Evolutionary conservation across 2,329 filamentous ascomycete species (phyloP), one percentile per base, ranked within the genome.

Genomic region (Aspergillus transmontanensis): DNA sequence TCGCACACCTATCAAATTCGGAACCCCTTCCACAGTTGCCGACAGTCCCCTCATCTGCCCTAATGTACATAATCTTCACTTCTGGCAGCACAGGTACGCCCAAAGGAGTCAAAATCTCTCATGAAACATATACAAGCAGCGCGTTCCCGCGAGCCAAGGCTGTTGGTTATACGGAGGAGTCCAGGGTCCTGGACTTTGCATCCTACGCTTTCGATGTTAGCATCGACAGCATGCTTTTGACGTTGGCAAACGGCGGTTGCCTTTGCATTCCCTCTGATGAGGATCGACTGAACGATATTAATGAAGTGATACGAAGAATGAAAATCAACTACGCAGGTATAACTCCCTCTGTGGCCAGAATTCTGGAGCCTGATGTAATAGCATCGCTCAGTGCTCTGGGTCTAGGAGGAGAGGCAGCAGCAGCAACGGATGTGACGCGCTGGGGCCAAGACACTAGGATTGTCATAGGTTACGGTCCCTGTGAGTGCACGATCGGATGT

Each of bases 61-160:
- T 87, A 3, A 75, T 89, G 3, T 90, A 88, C 70, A 81, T 88
- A 3, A 83, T 90, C 16, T 87, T 90, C 67, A 85, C 84, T 1
- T 84, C 84, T 11, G 84, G 85, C 0, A 85, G 84, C 10, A 84
- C 85, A 0, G 83, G 82, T 28, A 76, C 73, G 1, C 76, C 76
- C 1, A 86, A 87, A 59, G 88, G 87, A 3, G 84, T 89, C 21
- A 84, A 87, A 41, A 87, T 89, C 58, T 86, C 84, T 1, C 89
- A 91, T 64, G 75, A 78, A 0, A 84, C 87, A 0, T 81, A 89
- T 5, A 85, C 86, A 0, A 86, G 86, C 0, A 82, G 83, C 6
- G 83, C 86, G 26, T 72, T 82, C 12, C 81, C 82, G 0, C 85
- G 88, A 63, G 85, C 83, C 0, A 73, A 79, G 0, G 82, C 84